Evolutionary conservation across 176 grass and related monocot genomes (phyloP), one percentile per base, ranked within the genome.

Genomic region (Eragrostis nindensis): DNA sequence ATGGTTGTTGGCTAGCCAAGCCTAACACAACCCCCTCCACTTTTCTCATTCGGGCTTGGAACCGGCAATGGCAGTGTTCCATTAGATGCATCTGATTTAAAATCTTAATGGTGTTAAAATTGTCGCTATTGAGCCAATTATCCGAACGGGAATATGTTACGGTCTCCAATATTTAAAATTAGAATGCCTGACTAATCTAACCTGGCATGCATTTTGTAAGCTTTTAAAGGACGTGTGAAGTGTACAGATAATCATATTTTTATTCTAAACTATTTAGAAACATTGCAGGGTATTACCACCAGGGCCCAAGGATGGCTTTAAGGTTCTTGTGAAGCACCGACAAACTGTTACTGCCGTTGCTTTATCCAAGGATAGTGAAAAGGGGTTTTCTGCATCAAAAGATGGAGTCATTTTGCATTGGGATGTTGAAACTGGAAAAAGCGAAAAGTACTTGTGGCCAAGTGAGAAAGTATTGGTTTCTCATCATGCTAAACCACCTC

Each of bases 321-420:
- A 77, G 39, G 45, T 89, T 22, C 60, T 93, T 21, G 83, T 93
- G 76, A 97, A 97, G 84, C 94, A 97, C 53, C 83, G 81, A 4
- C 88, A 91, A 43, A 78, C 94, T 73, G 94, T 93, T 80, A 93
- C 94, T 56, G 77, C 94, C 10, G 70, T 93, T 60, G 83, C 68
- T 83, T 88, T 97, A 62, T 90, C 94, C 60, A 89, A 91, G 57
- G 88, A 87, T 66, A 87, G 90, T 60, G 78, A 75, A 15, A 89
- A 73, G 72, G 94, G 94, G 1, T 97, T 97, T 84, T 97, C 94
- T 66, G 88, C 88, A 62, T 93, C 94, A 24, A 97, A 97, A 89
- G 94, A 93, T 82, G 94, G 94, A 43, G 39, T 75, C 44, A 91
- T 97, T 80, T 32, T 89, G 38, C 91, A 91, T 63, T 97, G 90